Evolutionary conservation across 352 stramenopile genomes (phyloP), one percentile per base, ranked within the genome.

Genomic region (Phytophthora lateralis): DNA sequence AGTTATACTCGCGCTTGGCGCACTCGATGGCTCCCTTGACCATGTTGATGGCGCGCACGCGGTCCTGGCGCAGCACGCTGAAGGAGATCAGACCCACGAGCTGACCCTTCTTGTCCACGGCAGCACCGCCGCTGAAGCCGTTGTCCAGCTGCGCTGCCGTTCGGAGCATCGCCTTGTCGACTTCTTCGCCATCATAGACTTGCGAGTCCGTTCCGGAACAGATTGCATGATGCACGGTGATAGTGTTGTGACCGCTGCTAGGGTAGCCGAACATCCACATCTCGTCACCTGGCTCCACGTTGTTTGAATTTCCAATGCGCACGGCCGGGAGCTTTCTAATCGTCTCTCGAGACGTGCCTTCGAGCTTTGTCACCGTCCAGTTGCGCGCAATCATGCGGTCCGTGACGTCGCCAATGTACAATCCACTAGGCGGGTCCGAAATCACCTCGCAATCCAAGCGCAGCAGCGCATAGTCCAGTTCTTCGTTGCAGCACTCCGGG

Each of bases 211-310:
- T 95, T 44, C 87, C 87, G 3, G 87, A 95, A 62, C 87, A 95
- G 55, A 95, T 95, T n/a, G 87, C 87, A 55, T 93, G 85, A 62
- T 95, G 87, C 53, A 95, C 87, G 2, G 87, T 95, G 69, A 95
- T 95, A 20, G 87, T 95, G 63, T 95, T 95, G 73, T 95, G 87
- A 17, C 87, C 87, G 42, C 82, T 93, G 65, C 87, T 95, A 17
- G 87, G 87, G 50, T 95, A 95, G 9, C 87, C 87, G 74, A 95
- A 95, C 87, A 95, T 95, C 87, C 87, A 95, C 85, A 95, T 93
- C 54, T 95, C 87, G 57, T 95, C 87, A 21, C 87, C 87, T 12
- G 87, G 87, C 55, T 95, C 87, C 17, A 95, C 78, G 30, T 93
- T 95, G 66, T 95, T 95, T 35, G 87, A 95, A 53, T 95, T 95